Conservation (phyloP, 208 protist species). For the Entamoeba invadens region DNA sequence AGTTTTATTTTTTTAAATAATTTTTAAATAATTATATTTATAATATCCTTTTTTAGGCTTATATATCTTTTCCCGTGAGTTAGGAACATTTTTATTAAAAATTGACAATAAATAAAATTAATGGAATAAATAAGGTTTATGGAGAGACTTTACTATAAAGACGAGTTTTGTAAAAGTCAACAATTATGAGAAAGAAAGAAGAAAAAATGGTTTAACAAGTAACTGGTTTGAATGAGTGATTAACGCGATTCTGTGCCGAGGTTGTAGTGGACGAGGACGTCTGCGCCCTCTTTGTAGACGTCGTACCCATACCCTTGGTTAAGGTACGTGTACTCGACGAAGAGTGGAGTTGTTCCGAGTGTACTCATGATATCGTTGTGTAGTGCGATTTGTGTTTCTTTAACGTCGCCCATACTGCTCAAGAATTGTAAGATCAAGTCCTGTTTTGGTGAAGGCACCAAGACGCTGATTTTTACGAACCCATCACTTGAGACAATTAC, state of each 20-base stretch:
- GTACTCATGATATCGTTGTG: conserved; percentile 29
- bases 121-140: no score
- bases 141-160: no score
- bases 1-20: no score
- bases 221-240: no score
- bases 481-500: conserved; percentile 37
- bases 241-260: conserved; percentile 7
- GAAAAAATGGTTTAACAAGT: no score
- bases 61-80: no score
- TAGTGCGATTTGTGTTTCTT: conserved; percentile 16
- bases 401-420: conserved; percentile 9
- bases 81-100: no score
- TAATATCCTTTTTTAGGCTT: no score
- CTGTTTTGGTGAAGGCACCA: conserved; percentile 18
- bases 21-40: no score
- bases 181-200: no score
- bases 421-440: conserved; percentile 11
- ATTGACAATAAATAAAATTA: no score
- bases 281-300: conserved; percentile 44
- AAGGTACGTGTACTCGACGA: conserved; percentile 39
- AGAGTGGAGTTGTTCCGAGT: conserved; percentile 16
- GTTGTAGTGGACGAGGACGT: conserved; percentile 39
- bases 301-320: conserved; percentile 39
- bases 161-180: no score
- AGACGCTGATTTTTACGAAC: conserved; percentile 26